A percentile compares a stretch with the other conserved stretches of the same genome.
Evolutionary conservation across 2,329 filamentous ascomycete species (phyloP).

Genomic region (Ambrosiella beaveri): DNA sequence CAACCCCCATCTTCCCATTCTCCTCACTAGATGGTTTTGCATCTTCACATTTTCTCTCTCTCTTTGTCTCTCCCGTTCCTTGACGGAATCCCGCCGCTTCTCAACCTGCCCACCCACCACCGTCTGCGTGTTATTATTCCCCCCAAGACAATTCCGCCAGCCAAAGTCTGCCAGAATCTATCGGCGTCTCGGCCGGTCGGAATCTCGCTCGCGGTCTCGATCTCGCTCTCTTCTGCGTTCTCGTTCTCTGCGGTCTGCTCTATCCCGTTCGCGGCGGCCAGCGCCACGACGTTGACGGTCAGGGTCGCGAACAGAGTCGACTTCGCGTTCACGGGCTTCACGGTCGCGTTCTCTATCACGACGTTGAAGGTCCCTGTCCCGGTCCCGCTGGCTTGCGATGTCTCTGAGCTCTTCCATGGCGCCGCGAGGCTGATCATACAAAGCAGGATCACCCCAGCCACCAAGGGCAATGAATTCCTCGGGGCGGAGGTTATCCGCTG

Average conservation of each 20-base stretch:
- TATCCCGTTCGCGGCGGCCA: background rate
- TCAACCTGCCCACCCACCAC: background rate
- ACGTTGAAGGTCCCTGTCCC: background rate
- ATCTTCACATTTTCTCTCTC: background rate
- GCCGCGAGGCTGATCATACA: conserved; percentile 41
- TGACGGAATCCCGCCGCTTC: too few species aligned
- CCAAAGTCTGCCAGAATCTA: background rate
- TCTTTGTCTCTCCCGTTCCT: background rate
- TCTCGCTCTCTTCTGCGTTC: background rate
- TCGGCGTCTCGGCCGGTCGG: background rate
- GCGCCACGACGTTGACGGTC: background rate
- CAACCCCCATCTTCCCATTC: background rate
- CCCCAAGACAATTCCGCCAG: background rate
- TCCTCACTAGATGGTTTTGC: background rate
- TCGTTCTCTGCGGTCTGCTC: background rate
- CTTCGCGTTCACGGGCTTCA: conserved; percentile 3
- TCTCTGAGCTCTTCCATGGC: conserved; percentile 22
- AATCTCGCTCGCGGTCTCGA: background rate
- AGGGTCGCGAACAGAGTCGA: background rate
- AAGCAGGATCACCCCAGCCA: conserved; percentile 63
- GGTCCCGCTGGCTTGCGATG: conserved; percentile 4
- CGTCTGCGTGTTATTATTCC: background rate
- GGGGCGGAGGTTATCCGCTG: conserved; percentile 48
- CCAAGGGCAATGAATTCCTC: conserved; percentile 72
- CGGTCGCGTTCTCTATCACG: background rate